Conservation (phyloP, 148 eudicot genomes). For the Talinum fruticosum region DNA sequence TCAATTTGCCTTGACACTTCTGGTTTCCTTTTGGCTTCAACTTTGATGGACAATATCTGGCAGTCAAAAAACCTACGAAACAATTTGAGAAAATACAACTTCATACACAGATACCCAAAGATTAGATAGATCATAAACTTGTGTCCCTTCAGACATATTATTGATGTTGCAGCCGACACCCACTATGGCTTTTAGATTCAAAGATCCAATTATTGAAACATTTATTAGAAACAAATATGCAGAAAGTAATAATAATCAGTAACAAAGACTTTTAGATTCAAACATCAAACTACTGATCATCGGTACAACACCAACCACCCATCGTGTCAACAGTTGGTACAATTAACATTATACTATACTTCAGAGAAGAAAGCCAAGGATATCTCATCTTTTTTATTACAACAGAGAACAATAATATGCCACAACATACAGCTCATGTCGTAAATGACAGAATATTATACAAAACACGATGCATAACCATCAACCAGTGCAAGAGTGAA, state of each 20-base stretch:
- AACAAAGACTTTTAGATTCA: too few relatives aligned
- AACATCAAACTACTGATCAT: too few relatives aligned
- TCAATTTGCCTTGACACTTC: not conserved
- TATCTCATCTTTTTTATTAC: not conserved
- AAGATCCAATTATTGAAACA: not conserved
- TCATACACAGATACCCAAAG: not conserved
- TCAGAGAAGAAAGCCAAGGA: not conserved
- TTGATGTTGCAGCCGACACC: not conserved
- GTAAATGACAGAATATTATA: conserved; percentile 2
- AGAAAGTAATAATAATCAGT: not conserved
- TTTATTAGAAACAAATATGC: not conserved
- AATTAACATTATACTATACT: not conserved
- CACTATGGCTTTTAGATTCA: not conserved
- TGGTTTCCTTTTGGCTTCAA: not conserved
- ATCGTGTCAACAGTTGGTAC: not conserved
- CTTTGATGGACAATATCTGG: not conserved
- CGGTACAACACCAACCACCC: not conserved
- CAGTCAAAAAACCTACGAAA: not conserved
- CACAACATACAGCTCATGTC: conserved; percentile 10
- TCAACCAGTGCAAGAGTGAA: conserved; percentile 6
- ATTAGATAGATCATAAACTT: not conserved
- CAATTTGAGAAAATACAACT: not conserved
- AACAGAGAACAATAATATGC: not conserved
- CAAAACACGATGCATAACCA: conserved; percentile 1
- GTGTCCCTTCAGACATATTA: not conserved